Conservation (phyloP, 2,329 filamentous ascomycete genomes). For the Sclerotinia subarctica region DNA sequence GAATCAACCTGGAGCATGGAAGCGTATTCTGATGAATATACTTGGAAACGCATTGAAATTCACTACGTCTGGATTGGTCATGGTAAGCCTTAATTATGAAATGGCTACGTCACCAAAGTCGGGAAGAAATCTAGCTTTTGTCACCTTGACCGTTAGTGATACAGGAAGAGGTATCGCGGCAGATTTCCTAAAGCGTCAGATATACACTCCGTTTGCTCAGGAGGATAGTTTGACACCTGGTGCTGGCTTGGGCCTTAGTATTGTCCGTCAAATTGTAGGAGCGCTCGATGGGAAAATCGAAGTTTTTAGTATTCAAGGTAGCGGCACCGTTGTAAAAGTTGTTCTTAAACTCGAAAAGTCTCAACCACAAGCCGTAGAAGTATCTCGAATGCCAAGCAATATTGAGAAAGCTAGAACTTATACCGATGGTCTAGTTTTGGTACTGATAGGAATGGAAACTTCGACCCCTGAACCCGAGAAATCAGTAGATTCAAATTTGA, state of each 20-base stretch:
- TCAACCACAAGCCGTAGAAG: conserved; percentile 33
- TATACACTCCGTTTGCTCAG: conserved; percentile 56
- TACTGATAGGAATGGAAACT: conserved; percentile 26
- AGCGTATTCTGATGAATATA: conserved; percentile 55
- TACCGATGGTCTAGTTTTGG: conserved; percentile 16
- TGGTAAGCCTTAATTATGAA: conserved; percentile 41
- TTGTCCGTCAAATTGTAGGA: conserved; percentile 61
- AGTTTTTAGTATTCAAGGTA: conserved; percentile 50
- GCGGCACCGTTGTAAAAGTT: conserved; percentile 52
- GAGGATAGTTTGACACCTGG: conserved; percentile 55
- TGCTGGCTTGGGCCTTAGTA: conserved; percentile 61
- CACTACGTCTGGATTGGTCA: conserved; percentile 50
- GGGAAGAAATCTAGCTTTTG: conserved; percentile 24
- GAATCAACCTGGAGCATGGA: conserved; percentile 33
- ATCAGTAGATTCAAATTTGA: background rate
- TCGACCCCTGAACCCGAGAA: background rate
- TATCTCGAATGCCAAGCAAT: conserved; percentile 36
- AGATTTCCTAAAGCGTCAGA: conserved; percentile 55
- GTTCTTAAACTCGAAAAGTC: conserved; percentile 18
- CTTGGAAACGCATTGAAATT: conserved; percentile 63
- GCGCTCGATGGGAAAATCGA: conserved; percentile 58
- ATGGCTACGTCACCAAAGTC: conserved; percentile 29
- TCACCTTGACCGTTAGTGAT: conserved; percentile 51
- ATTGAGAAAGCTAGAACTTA: conserved; percentile 7
- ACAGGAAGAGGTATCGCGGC: conserved; percentile 62